phyloP scores from a whole-genome alignment of 345 rosid species.

The Fremontodendron californicum region DNA sequence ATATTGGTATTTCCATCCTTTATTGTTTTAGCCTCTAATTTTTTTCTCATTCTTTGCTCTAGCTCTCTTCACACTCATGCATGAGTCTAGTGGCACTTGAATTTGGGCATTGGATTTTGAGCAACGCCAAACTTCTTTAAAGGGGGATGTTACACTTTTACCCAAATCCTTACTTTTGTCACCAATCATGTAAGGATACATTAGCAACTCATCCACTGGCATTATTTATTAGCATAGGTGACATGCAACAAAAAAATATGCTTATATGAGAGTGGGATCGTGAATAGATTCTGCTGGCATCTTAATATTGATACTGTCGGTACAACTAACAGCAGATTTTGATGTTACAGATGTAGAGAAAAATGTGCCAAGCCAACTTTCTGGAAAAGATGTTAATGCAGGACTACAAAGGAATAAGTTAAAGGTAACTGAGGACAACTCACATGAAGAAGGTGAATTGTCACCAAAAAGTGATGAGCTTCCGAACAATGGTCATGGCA shows the following conservation, averaged over 20 bases:
- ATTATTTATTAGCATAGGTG: neutral
- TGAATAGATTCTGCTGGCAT: neutral
- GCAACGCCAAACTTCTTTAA: neutral
- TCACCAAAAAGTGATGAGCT: constrained; percentile 40
- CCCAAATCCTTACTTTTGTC: neutral
- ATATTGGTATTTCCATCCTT: constrained; percentile 24
- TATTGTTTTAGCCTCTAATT: constrained; percentile 11
- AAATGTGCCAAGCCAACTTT: constrained; percentile 17
- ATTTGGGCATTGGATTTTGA: neutral
- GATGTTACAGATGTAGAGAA: constrained; percentile 35
- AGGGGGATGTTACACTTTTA: neutral
- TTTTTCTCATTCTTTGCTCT: neutral
- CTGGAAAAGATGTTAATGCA: constrained; percentile 18
- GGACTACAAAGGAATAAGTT: constrained; percentile 27
- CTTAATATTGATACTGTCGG: neutral
- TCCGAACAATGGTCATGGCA: constrained; percentile 42
- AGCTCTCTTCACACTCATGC: neutral
- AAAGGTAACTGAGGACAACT: constrained; percentile 28
- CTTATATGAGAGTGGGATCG: neutral
- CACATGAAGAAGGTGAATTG: constrained; percentile 63
- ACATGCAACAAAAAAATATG: neutral
- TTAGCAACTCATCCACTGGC: neutral
- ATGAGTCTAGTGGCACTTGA: neutral
- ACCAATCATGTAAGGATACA: neutral
- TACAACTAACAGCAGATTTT: constrained; percentile 4